These are phyloP conservation scores for Xerocomus potaroensis DNA, from an alignment of 768 basidiomycete genomes.

Conservation along the genomic window DNA sequence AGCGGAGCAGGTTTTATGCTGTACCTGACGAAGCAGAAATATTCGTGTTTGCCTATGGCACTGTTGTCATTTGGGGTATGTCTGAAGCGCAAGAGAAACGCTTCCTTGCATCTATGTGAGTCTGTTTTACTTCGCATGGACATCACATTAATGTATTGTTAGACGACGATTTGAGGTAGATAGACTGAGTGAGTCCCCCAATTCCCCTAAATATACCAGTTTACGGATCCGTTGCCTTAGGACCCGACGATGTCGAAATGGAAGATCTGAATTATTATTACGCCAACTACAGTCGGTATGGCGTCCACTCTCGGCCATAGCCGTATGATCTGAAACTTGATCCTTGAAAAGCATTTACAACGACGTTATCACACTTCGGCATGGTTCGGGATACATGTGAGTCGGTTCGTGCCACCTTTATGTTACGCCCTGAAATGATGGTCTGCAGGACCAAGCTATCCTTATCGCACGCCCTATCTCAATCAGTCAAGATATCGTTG, in stretches of 20 bases:
- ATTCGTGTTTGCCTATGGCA: constrained; percentile 91
- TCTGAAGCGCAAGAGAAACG: constrained; percentile 87
- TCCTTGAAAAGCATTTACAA: constrained; percentile 74
- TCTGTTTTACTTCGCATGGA: constrained; percentile 8
- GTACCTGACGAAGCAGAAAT: constrained; percentile 76
- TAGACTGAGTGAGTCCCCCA: constrained; percentile 54
- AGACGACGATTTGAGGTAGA: constrained; percentile 96
- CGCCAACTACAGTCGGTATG: constrained; percentile 90
- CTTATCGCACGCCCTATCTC: constrained; percentile 89
- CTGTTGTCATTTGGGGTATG: constrained; percentile 98
- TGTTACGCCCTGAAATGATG: constrained; percentile 6
- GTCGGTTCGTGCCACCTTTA: constrained; percentile 27
- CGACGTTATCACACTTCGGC: constrained; percentile 92
- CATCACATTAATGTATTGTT: constrained; percentile 6
- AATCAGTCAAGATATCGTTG: constrained; percentile 95
- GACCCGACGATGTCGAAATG: constrained; percentile 88
- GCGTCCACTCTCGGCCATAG: constrained; percentile 1
- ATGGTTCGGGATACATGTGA: constrained; percentile 94
- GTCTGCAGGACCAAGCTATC: constrained; percentile 85
- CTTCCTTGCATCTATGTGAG: constrained; percentile 87
- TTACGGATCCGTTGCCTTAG: constrained; percentile 36
- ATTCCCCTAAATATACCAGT: neutral
- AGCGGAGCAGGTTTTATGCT: constrained; percentile 64
- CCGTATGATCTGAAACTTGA: constrained; percentile 30
- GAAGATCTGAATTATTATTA: constrained; percentile 97